Conservation (phyloP, 805 yeast genomes). For the Ogataea methylovora region DNA sequence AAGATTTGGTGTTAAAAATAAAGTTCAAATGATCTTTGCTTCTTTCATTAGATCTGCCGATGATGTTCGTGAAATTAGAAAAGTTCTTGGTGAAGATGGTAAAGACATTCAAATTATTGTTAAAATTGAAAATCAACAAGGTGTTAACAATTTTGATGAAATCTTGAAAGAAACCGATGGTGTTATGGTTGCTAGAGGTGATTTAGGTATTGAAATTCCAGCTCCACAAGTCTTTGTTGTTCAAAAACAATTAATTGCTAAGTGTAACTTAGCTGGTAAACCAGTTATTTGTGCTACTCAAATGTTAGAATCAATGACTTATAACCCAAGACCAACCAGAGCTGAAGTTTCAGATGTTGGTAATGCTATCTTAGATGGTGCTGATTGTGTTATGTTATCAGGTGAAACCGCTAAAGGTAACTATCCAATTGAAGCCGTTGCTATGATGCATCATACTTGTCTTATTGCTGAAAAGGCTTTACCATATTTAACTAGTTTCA, state of each 20-base stretch:
- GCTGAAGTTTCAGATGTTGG: constrained; percentile 99
- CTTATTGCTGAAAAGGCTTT: constrained; percentile 95
- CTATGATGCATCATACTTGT: constrained; percentile 98
- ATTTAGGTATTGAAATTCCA: constrained; percentile 98
- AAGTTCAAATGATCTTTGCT: constrained; percentile 97
- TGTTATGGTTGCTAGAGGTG: constrained; percentile 99
- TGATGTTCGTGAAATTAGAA: constrained; percentile 85
- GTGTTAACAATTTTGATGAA: constrained; percentile 98
- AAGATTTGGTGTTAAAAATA: constrained; percentile 92
- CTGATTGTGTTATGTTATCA: constrained; percentile 99
- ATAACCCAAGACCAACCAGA: constrained; percentile 99
- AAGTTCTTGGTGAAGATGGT: constrained; percentile 95
- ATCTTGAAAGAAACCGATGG: constrained; percentile 94
- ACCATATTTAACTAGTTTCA: constrained; percentile 75
- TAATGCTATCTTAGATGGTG: constrained; percentile 98
- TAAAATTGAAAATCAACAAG: constrained; percentile 99
- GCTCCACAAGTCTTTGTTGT: constrained; percentile 98
- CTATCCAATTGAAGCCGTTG: constrained; percentile 96
- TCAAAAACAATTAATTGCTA: constrained; percentile 98
- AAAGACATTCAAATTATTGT: constrained; percentile 92
- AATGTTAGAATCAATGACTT: constrained; percentile 99
- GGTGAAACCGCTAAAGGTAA: constrained; percentile 99
- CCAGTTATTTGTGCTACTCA: constrained; percentile 99
- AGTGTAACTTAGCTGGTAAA: constrained; percentile 98
- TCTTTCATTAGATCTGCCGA: constrained; percentile 94